Percentiles rank a stretch among this genome's conserved stretches.
phyloP scores from a whole-genome alignment of 257 asterid species.

The Pogostemon cablin region DNA sequence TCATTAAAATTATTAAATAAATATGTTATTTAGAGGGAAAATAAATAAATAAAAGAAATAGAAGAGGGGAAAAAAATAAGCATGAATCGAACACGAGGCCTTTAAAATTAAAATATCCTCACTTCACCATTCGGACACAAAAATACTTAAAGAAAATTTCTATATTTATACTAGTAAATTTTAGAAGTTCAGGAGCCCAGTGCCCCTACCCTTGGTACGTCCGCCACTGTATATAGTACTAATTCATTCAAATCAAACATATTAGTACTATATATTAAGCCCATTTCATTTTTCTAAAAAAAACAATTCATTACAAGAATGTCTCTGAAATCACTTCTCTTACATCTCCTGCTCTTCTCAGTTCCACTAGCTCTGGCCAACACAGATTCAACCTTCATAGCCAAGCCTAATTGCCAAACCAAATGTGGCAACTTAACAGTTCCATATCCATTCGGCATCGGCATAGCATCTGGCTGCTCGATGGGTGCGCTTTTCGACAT shows the following conservation, averaged over 20 bases:
- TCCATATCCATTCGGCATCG: conserved; percentile 55
- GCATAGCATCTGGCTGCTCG: conserved; percentile 41
- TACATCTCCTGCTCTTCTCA: not conserved
- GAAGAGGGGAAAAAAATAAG: too few relatives aligned
- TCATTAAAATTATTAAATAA: too few relatives aligned
- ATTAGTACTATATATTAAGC: not conserved
- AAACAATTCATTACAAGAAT: not conserved
- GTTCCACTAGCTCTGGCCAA: conserved; percentile 32
- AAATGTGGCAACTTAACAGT: conserved; percentile 52
- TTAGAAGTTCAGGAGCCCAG: too few relatives aligned
- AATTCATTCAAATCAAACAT: not conserved
- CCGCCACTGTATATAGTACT: too few relatives aligned
- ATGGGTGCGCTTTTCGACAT: conserved; percentile 35
- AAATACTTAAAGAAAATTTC: too few relatives aligned
- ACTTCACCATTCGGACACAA: too few relatives aligned
- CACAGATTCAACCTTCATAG: not conserved
- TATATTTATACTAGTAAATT: too few relatives aligned
- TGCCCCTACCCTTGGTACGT: too few relatives aligned
- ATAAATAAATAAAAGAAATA: too few relatives aligned
- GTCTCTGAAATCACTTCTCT: not conserved
- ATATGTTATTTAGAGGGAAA: too few relatives aligned
- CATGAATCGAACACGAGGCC: too few relatives aligned
- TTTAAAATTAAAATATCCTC: too few relatives aligned
- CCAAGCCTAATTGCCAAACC: conserved; percentile 45
- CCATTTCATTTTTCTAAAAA: not conserved